Evolutionary conservation across 176 grass and related monocot genomes (phyloP).

Genomic region (Zea mays): Zm-B73-REFERENCE-NAM-5.0 NC_050101.1:166921001-166921500

Average conservation of each 20-base stretch:
- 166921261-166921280: slow-evolving; percentile 37
- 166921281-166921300: slow-evolving; percentile 24
- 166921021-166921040: neutral
- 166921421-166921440: slow-evolving; percentile 3
- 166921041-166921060: neutral
- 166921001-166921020: neutral
- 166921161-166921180: neutral
- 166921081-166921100: neutral
- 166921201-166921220: slow-evolving; percentile 52
- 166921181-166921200: slow-evolving; percentile 37
- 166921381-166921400: neutral
- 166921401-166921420: slow-evolving; percentile 15
- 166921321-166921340: neutral
- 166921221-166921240: slow-evolving; percentile 44
- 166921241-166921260: slow-evolving; percentile 44
- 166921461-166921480: slow-evolving; percentile 40
- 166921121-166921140: neutral
- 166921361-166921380: neutral
- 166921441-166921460: slow-evolving; percentile 46
- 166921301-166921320: slow-evolving; percentile 40
- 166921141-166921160: slow-evolving; percentile 34
- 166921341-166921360: neutral
- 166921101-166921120: neutral
- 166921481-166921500: slow-evolving; percentile 27
- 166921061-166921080: neutral